Conservation (phyloP, 148 eudicot genomes). For the Nepenthes gracilis region DNA sequence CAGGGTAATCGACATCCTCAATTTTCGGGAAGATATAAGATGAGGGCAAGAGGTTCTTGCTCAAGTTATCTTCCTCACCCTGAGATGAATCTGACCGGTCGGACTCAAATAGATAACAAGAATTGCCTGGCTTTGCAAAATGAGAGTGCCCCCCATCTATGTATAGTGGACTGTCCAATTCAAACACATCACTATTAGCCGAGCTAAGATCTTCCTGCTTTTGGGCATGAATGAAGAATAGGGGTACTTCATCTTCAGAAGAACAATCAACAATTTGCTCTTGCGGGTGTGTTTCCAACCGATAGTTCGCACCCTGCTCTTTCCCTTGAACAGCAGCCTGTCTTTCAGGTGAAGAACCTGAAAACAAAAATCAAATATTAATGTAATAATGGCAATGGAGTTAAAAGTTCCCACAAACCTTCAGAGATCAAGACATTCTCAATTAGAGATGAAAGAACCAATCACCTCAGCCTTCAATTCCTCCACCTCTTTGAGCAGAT, state of each 20-base stretch:
- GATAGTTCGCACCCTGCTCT: conserved; percentile 10
- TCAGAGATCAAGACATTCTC: neutral
- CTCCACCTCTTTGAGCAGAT: conserved; percentile 60
- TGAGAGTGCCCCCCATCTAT: conserved; percentile 11
- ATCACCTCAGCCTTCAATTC: conserved; percentile 41
- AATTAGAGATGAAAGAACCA: too few species aligned
- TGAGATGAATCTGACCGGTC: conserved; percentile 51
- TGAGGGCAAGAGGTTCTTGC: conserved; percentile 14
- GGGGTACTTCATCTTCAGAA: conserved; percentile 31
- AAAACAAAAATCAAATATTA: neutral
- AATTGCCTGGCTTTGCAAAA: neutral
- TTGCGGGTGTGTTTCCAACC: conserved; percentile 13
- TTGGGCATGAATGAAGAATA: conserved; percentile 4
- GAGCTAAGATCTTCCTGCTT: conserved; percentile 36
- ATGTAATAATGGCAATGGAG: too few species aligned
- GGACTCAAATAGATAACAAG: conserved; percentile 34
- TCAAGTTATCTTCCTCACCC: conserved; percentile 45
- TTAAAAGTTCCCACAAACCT: neutral
- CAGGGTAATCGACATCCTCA: conserved; percentile 19
- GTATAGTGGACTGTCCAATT: conserved; percentile 41
- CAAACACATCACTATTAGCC: conserved; percentile 31
- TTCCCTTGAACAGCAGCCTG: conserved; percentile 33
- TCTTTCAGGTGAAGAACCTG: conserved; percentile 50
- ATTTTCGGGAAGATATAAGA: conserved; percentile 25
- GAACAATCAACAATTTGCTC: conserved; percentile 18